phyloP scores from a whole-genome alignment of 2,329 filamentous ascomycete species.

The Eutypella sp. region DNA sequence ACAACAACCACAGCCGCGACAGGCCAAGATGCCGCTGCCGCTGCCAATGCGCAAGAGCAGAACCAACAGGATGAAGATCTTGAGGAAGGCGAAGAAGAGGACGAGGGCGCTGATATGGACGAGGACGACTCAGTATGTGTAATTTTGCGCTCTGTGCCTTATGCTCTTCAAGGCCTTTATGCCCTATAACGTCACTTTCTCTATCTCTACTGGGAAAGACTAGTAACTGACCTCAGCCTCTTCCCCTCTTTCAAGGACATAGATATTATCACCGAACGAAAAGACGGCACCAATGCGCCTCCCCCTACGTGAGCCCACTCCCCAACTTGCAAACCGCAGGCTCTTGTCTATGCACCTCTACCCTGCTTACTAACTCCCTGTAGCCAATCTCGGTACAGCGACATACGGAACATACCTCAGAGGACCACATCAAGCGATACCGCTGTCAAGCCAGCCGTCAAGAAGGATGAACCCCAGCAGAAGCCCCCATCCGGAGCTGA shows the following conservation, averaged over 20 bases:
- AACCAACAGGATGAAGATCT: constrained; percentile 47
- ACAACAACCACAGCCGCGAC: constrained; percentile 14
- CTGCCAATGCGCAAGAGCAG: constrained; percentile 25
- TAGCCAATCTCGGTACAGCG: constrained; percentile 59
- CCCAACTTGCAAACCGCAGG: constrained; percentile 5
- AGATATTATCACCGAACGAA: constrained; percentile 63
- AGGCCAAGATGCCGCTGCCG: constrained; percentile 17
- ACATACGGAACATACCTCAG: constrained; percentile 61
- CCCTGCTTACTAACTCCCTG: constrained; percentile 4
- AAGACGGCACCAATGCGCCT: constrained; percentile 57
- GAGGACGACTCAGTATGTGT: constrained; percentile 51
- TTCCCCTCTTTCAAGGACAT: constrained; percentile 45
- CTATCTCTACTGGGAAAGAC: too few relatives aligned
- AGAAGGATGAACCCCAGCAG: constrained; percentile 41
- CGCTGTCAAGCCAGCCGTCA: constrained; percentile 39
- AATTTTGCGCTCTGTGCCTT: too few relatives aligned
- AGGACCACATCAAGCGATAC: constrained; percentile 50
- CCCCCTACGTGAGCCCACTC: constrained; percentile 57
- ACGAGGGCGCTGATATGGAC: constrained; percentile 56
- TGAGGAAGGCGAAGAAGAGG: constrained; percentile 61
- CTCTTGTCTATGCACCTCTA: not conserved
- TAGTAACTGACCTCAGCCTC: not conserved
- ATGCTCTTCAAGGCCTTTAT: too few relatives aligned
- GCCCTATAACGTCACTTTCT: too few relatives aligned
- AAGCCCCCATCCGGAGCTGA: constrained; percentile 23